Conservation (phyloP, 306 rosid species). For the Quillaja saponaria region DNA sequence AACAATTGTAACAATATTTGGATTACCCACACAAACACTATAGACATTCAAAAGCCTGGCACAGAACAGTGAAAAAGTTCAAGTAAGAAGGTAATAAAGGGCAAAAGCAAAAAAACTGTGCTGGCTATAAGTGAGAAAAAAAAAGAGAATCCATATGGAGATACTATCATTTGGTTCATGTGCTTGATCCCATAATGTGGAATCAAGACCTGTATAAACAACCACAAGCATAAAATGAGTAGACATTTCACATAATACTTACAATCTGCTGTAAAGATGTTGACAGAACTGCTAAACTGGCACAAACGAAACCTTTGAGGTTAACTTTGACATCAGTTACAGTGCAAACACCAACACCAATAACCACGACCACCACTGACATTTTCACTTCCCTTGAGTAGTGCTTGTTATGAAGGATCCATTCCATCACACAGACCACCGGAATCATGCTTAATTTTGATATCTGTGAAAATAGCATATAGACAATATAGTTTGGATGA, state of each 20-base stretch:
- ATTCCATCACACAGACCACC: slow-evolving; percentile 93
- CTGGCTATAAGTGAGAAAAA: too few species aligned
- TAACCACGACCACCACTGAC: slow-evolving; percentile 74
- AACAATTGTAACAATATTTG: too few species aligned
- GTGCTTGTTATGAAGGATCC: slow-evolving; percentile 80
- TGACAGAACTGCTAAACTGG: slow-evolving; percentile 68
- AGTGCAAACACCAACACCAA: slow-evolving; percentile 92
- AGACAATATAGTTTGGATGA: too few species aligned
- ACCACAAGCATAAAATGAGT: not conserved
- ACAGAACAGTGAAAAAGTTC: too few species aligned
- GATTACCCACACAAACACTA: too few species aligned
- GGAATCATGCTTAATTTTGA: slow-evolving; percentile 98
- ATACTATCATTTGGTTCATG: not conserved
- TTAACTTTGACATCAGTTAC: slow-evolving; percentile 92
- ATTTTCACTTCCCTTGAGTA: slow-evolving; percentile 79
- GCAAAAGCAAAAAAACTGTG: too few species aligned
- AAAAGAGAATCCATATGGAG: too few species aligned
- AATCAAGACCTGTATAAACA: too few species aligned
- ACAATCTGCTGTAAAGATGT: slow-evolving; percentile 97
- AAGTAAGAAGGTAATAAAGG: too few species aligned
- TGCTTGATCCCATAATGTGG: not conserved
- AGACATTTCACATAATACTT: slow-evolving; percentile 37
- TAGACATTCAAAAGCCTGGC: too few species aligned
- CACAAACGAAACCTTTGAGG: slow-evolving; percentile 76
- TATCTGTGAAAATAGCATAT: too few species aligned